Conservation (phyloP, 169 alveolate species). For the Perkinsus chesapeaki region DNA sequence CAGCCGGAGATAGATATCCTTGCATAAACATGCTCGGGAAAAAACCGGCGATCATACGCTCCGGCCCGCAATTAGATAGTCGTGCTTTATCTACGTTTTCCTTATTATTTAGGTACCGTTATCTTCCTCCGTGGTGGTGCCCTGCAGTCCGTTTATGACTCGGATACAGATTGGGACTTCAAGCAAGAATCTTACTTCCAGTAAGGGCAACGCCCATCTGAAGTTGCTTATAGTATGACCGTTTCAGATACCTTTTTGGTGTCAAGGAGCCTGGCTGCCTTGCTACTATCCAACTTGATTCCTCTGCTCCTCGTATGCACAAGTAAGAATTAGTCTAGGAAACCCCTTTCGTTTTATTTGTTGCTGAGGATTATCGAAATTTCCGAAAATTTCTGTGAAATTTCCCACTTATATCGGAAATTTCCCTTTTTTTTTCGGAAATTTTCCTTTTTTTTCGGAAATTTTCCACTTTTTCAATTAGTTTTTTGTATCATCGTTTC, state of each 20-base stretch:
- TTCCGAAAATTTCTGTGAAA: too few relatives aligned
- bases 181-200: constrained; percentile 32
- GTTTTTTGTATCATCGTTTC: not conserved
- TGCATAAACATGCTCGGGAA: too few relatives aligned
- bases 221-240: not conserved
- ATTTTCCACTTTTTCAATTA: not conserved
- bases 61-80: not conserved
- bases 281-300: not conserved
- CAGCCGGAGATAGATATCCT: too few relatives aligned
- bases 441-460: not conserved
- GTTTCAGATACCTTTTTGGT: constrained; percentile 26
- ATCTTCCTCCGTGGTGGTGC: not conserved
- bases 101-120: not conserved
- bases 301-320: not conserved
- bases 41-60: not conserved
- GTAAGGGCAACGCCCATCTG: not conserved
- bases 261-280: constrained; percentile 7
- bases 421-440: too few relatives aligned
- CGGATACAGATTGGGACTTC: constrained; percentile 5
- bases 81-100: not conserved
- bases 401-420: too few relatives aligned
- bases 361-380: too few relatives aligned
- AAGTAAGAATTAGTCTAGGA: not conserved
- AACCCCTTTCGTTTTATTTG: too few relatives aligned
- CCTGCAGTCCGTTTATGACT: not conserved